Base-by-base conservation (phyloP, 2,329 filamentous ascomycete genomes). In the Nemania serpens region DNA sequence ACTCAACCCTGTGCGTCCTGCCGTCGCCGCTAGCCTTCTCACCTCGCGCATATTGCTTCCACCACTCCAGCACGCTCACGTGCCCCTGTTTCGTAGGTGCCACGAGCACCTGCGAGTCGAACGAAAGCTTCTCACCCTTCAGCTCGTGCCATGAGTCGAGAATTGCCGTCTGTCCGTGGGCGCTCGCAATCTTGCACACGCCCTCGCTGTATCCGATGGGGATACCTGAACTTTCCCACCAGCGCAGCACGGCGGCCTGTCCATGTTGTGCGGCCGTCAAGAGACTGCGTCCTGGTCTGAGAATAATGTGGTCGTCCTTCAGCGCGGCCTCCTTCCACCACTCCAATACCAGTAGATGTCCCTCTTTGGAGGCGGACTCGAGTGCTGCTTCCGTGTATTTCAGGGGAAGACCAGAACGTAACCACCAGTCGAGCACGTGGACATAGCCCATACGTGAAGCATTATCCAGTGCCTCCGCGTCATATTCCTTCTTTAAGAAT, bases 351-450 rank as follows among this genome's bases (percentile, higher is more conserved):
- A 87, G 79, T n/a, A 97, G 82, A 66, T 95, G 90, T 7, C 93
- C 93, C 70, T 91, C 89, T 3, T 88, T 88, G 60, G 90, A 94
- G 33, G 94, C 93, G 70, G 93, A 90, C 75, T 97, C 94, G 17
- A 98, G 84, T 0, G 94, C 91, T 5, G 88, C 84, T 73, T 97
- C 92, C 11, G 91, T 96, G 75, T 95, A 97, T 67, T 91, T 89
- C 18, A 97, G 81, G 2, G 88, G 86, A 1, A 97, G 81, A 0
- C 90, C 90, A 0, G 84, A 86, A 7, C 89, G 91, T 20, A 89
- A 84, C 94, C 94, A 98, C 91, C 92, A 96, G 70, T 97, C 91
- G 1, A 98, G 82, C 0, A 96, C 88, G 65, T 91, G 86, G 13
- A 96, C 84, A 68, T 93, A 95, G 4, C 94, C 93, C 59, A 91